Base-by-base conservation (phyloP, 176 grass and related monocot genomes). In the Zoysia japonica region DNA sequence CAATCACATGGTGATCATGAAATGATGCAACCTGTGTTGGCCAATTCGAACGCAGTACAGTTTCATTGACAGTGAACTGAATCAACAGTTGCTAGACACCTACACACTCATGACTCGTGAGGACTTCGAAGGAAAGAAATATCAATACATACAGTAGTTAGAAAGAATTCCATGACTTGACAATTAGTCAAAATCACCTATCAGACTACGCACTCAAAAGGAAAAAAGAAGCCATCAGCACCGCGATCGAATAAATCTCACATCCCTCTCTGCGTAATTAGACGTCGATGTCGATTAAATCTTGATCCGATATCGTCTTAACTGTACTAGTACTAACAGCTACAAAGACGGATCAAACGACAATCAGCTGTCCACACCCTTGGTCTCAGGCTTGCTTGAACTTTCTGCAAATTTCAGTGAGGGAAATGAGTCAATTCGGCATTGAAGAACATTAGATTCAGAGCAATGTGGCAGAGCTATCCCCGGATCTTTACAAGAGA, bases 291-390 rank as follows among this genome's bases (percentile, higher is more conserved):
- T 67, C 37, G 55, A 52, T 71, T 45, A 17, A 84, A n/a, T 36
- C 66, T 65, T 11, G 17, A 44, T n/a, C 49, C 10, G 8, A 14
- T 59, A 52, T 8, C 74, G 54, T 46, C 56, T 61, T 43, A 70
- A 43, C 55, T 41, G 53, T 15, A 36, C 13, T 14, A 28, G 16
- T 42, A 78, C 42, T 16, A 54, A 55, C 5, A 16, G 17, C 37
- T 57, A 28, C 10, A 17, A 7, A 51, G 35, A 36, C 65, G 49
- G 41, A 2, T 69, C 49, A 47, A 35, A n/a, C 37, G 1, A 8
- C 73, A 8, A 77, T 84, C 74, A 78, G 47, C 75, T 54, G 14
- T 51, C 53, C 38, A 36, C 52, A 7, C 47, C 47, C 75, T 78
- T 70, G 46, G 38, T 39, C 37, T 85, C 83, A 53, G 57, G 2